phyloP scores from a whole-genome alignment of 345 rosid genomes.

The Limnanthes douglasii region DNA sequence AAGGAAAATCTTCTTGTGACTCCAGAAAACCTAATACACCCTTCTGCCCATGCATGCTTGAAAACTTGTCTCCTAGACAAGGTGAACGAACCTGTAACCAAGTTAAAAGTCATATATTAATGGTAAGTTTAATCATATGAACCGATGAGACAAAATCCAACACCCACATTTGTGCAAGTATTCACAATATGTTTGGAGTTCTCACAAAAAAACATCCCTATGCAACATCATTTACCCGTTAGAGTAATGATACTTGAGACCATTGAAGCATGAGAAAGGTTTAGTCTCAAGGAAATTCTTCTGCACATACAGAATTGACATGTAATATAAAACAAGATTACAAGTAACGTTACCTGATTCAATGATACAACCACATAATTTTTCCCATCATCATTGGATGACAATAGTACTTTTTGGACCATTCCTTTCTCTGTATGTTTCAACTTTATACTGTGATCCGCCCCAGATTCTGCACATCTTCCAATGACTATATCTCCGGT shows the following conservation, averaged over 20 bases:
- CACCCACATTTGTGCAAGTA: too few relatives aligned
- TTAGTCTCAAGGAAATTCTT: too few relatives aligned
- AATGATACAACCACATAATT: constrained; percentile 75
- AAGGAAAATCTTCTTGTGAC: constrained; percentile 86
- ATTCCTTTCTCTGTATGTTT: constrained; percentile 88
- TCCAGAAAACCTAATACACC: constrained; percentile 87
- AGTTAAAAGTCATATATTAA: constrained; percentile 5
- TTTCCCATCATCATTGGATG: constrained; percentile 93
- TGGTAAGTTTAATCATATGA: too few relatives aligned
- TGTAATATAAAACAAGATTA: too few relatives aligned
- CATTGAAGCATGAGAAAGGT: too few relatives aligned
- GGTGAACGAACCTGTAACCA: constrained; percentile 57
- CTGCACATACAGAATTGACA: too few relatives aligned
- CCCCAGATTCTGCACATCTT: constrained; percentile 64
- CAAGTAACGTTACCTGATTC: constrained; percentile 87
- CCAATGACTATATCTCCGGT: constrained; percentile 86
- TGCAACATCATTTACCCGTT: too few relatives aligned
- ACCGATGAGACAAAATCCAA: too few relatives aligned
- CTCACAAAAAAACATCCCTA: too few relatives aligned
- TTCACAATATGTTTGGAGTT: too few relatives aligned
- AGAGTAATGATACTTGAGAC: too few relatives aligned
- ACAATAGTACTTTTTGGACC: constrained; percentile 79
- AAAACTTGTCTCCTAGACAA: constrained; percentile 85
- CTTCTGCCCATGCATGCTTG: constrained; percentile 98
- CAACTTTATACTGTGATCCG: constrained; percentile 67